These are phyloP conservation scores for Vavraia culicis DNA, from an alignment of 371 early-diverging fungal genomes.

Conservation along the genomic window DNA sequence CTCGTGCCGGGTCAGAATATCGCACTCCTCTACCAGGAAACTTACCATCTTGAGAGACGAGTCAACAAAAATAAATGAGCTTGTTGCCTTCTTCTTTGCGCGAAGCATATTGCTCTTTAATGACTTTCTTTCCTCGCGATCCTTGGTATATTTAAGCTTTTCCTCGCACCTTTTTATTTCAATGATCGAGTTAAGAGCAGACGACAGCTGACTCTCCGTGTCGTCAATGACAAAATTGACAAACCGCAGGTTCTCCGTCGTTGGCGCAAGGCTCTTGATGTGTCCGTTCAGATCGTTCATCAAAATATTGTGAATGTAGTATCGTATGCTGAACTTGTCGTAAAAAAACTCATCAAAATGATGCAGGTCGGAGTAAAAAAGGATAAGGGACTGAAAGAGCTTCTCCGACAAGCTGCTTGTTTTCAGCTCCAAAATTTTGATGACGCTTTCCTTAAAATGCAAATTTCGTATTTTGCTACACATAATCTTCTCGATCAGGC, in stretches of 20 bases:
- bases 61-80: conserved; percentile 16
- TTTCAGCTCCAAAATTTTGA: too few relatives aligned
- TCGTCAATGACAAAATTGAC: conserved; percentile 31
- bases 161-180: conserved; percentile 23
- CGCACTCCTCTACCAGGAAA: conserved; percentile 10
- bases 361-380: too few relatives aligned
- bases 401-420: too few relatives aligned
- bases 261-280: background rate
- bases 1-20: conserved; percentile 59
- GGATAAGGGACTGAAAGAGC: too few relatives aligned
- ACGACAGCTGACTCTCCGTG: conserved; percentile 21
- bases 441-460: too few relatives aligned
- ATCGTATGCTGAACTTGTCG: conserved; percentile 8
- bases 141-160: conserved; percentile 1
- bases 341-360: conserved; percentile 13
- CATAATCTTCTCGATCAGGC: too few relatives aligned
- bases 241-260: conserved; percentile 16
- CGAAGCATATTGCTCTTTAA: background rate
- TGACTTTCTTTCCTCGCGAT: conserved; percentile 4
- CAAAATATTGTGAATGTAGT: conserved; percentile 1
- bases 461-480: too few relatives aligned
- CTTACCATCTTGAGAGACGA: conserved; percentile 21
- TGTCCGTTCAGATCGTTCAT: background rate
- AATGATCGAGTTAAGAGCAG: conserved; percentile 26
- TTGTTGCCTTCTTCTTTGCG: conserved; percentile 1